A percentile compares a stretch with the other conserved stretches of the same genome.
These are phyloP conservation scores for Discostella pseudostelligera DNA, from an alignment of 108 stramenopile genomes.

Conservation along the genomic window DNA sequence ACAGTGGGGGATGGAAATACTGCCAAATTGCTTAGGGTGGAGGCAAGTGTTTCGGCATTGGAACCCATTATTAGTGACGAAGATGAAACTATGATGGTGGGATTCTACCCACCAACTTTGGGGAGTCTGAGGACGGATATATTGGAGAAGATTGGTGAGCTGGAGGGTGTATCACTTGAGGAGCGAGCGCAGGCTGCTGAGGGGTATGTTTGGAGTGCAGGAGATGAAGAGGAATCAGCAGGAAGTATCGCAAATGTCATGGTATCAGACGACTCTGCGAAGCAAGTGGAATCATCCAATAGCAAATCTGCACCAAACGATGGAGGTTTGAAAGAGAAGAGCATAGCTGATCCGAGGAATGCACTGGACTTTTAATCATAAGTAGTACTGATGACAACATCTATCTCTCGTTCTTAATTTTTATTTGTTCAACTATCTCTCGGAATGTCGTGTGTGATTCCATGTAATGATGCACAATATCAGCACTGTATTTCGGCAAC, in stretches of 20 bases:
- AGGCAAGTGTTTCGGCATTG: constrained; percentile 76
- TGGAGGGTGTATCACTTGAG: constrained; percentile 51
- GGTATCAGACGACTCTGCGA: constrained; percentile 6
- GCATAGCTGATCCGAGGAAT: constrained; percentile 42
- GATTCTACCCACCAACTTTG: constrained; percentile 77
- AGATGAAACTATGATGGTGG: constrained; percentile 65
- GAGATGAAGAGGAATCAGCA: constrained; percentile 14
- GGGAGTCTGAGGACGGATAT: constrained; percentile 76
- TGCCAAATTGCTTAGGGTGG: constrained; percentile 62
- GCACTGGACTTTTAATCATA: constrained; percentile 40
- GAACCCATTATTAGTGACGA: constrained; percentile 65
- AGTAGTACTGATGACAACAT: not conserved
- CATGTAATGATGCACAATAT: constrained; percentile 60
- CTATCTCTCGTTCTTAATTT: not conserved
- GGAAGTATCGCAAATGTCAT: not conserved
- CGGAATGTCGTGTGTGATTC: constrained; percentile 43
- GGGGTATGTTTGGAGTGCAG: constrained; percentile 22
- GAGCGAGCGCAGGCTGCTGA: constrained; percentile 39
- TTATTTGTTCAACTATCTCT: constrained; percentile 16
- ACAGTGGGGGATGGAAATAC: constrained; percentile 35
- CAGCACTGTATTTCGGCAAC: constrained; percentile 55
- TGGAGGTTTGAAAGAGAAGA: constrained; percentile 28
- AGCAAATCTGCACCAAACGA: constrained; percentile 23
- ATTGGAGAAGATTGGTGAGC: constrained; percentile 71
- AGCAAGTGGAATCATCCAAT: not conserved